These are phyloP conservation scores for Suhomyces guaymorum DNA, from an alignment of 1,139 yeast species.

Conservation along the genomic window DNA sequence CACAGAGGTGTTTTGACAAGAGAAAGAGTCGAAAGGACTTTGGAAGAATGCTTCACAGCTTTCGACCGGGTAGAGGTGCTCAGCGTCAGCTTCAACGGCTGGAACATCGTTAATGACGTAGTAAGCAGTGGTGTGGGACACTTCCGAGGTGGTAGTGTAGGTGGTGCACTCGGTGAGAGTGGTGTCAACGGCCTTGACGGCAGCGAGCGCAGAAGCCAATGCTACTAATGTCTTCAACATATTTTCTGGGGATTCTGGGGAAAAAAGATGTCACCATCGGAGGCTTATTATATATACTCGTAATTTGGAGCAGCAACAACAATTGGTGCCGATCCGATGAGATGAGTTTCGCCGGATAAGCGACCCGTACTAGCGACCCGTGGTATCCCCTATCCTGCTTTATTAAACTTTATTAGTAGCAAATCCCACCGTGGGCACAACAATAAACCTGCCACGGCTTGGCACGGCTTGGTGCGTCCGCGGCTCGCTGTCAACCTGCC, in stretches of 20 bases:
- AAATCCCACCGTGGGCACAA: too few relatives aligned
- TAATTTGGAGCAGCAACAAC: too few relatives aligned
- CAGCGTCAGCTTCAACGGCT: conserved; percentile 15
- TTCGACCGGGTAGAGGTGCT: conserved; percentile 15
- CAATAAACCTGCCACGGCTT: too few relatives aligned
- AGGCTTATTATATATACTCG: too few relatives aligned
- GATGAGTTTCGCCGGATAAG: too few relatives aligned
- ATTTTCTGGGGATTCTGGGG: conserved; percentile 1
- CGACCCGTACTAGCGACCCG: too few relatives aligned
- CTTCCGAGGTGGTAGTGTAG: conserved; percentile 12
- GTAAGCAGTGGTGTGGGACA: conserved; percentile 12
- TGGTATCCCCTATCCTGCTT: too few relatives aligned
- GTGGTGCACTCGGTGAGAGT: conserved; percentile 13
- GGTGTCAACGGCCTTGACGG: conserved; percentile 7
- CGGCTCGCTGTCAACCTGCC: too few relatives aligned
- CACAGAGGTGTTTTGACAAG: conserved; percentile 30
- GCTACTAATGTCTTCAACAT: conserved; percentile 11
- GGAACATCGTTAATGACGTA: conserved; percentile 16
- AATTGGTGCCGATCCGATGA: too few relatives aligned
- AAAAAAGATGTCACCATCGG: too few relatives aligned
- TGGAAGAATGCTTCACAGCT: conserved; percentile 17
- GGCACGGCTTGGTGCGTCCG: too few relatives aligned
- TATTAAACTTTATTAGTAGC: too few relatives aligned
- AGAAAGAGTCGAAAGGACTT: conserved; percentile 21
- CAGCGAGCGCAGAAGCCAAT: conserved; percentile 6